Evolutionary conservation across 2,329 filamentous ascomycete genomes (phyloP).

Genomic region (Trichoderma arundinaceum): DNA sequence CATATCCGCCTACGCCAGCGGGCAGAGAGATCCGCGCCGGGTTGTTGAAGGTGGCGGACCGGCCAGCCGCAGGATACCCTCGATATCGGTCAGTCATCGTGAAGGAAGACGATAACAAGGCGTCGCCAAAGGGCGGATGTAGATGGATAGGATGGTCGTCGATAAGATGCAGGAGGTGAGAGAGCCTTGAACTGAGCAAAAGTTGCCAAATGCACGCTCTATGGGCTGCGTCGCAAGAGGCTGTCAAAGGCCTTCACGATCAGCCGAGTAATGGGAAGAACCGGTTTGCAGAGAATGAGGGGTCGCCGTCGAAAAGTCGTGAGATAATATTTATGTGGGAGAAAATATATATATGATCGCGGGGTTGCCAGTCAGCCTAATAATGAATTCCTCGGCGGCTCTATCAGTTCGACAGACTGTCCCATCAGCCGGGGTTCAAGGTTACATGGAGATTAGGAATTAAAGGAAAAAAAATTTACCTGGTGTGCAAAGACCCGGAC

Average conservation of each 20-base stretch:
- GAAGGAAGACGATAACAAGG: not conserved
- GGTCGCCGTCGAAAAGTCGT: constrained; percentile 23
- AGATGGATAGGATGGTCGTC: not conserved
- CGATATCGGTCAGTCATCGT: constrained; percentile 57
- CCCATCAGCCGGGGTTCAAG: too few relatives aligned
- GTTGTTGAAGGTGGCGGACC: constrained; percentile 53
- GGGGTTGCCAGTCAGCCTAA: constrained; percentile 23
- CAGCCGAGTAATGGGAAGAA: constrained; percentile 16
- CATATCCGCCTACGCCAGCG: constrained; percentile 56
- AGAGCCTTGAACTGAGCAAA: not conserved
- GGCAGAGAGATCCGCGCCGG: constrained; percentile 62
- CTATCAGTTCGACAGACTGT: constrained; percentile 6
- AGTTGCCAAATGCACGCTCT: not conserved
- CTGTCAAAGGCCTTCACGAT: constrained; percentile 6
- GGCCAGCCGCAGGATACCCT: constrained; percentile 48
- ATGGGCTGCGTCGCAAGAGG: constrained; percentile 12
- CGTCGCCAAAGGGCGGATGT: not conserved
- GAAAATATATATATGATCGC: constrained; percentile 26
- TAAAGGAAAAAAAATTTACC: not conserved
- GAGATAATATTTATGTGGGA: constrained; percentile 22
- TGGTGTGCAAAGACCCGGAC: not conserved
- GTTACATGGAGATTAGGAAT: constrained; percentile 10
- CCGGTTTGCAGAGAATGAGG: constrained; percentile 12
- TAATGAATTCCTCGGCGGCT: constrained; percentile 13
- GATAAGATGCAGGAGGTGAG: not conserved